phyloP scores from a whole-genome alignment of 352 stramenopile species.

The Globisporangium splendens region DNA sequence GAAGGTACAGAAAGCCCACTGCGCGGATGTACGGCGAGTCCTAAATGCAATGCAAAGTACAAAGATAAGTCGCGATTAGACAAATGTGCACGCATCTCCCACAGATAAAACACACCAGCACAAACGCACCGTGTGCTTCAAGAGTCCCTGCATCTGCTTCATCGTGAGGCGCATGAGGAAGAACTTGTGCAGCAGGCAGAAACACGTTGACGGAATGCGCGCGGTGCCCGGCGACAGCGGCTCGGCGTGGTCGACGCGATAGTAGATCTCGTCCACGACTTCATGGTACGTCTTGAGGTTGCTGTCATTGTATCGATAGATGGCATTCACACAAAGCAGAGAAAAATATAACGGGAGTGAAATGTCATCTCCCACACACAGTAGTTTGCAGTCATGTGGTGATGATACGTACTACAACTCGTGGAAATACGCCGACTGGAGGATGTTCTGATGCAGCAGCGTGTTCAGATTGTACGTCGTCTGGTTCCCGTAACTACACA shows the following conservation, averaged over 20 bases:
- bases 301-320: conserved; percentile 21
- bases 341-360: background rate
- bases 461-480: conserved; percentile 96
- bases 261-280: conserved; percentile 94
- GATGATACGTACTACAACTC: conserved; percentile 77
- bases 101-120: too few species aligned
- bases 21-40: conserved; percentile 96
- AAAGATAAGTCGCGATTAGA: background rate
- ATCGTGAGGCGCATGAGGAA: conserved; percentile 94
- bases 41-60: conserved; percentile 20
- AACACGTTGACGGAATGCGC: conserved; percentile 92
- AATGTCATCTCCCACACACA: too few species aligned
- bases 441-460: conserved; percentile 94
- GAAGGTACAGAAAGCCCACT: conserved; percentile 97
- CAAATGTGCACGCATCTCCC: too few species aligned
- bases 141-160: conserved; percentile 95
- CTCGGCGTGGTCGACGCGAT: conserved; percentile 84
- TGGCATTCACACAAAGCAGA: conserved; percentile 1
- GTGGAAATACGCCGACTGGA: conserved; percentile 94
- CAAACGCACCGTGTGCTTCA: conserved; percentile 84
- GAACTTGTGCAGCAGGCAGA: conserved; percentile 97
- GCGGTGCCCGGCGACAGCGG: conserved; percentile 90
- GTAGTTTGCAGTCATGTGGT: too few species aligned
- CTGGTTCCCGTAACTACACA: conserved; percentile 72
- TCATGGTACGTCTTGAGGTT: conserved; percentile 95